Percentiles rank a stretch among this genome's conserved stretches.
phyloP scores from a whole-genome alignment of 768 basidiomycete genomes.

The Russula sp. region DNA sequence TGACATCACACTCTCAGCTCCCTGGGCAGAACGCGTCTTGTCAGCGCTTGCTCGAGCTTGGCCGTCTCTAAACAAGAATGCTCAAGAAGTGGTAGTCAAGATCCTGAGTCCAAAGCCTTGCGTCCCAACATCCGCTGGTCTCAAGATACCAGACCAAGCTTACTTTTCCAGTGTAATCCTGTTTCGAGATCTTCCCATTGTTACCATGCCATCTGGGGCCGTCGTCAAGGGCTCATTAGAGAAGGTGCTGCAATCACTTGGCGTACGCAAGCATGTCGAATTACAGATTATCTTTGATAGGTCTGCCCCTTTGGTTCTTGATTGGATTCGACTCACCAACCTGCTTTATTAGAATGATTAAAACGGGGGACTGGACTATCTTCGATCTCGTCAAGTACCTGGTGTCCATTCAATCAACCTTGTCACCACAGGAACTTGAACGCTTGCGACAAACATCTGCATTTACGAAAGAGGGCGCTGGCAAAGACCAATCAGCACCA shows the following conservation, averaged over 20 bases:
- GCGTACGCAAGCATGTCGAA: constrained; percentile 88
- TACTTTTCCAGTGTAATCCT: constrained; percentile 85
- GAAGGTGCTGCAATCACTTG: constrained; percentile 62
- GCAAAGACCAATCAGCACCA: constrained; percentile 23
- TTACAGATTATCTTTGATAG: constrained; percentile 90
- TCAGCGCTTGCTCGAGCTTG: constrained; percentile 62
- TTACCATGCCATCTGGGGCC: constrained; percentile 59
- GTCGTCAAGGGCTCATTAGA: constrained; percentile 66
- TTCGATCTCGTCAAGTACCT: constrained; percentile 84
- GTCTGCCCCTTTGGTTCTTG: constrained; percentile 33
- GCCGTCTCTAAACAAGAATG: constrained; percentile 50
- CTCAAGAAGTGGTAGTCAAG: constrained; percentile 38
- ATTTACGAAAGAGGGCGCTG: constrained; percentile 55
- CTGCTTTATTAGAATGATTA: constrained; percentile 60
- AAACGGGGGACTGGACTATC: constrained; percentile 85
- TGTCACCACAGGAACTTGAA: constrained; percentile 53
- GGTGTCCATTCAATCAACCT: constrained; percentile 64
- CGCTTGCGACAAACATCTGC: constrained; percentile 60
- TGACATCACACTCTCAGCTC: constrained; percentile 58
- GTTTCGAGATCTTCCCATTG: constrained; percentile 84
- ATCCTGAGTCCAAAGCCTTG: constrained; percentile 42
- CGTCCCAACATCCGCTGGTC: constrained; percentile 55
- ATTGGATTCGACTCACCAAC: neutral
- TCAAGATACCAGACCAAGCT: constrained; percentile 62
- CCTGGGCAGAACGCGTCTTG: constrained; percentile 80